Percentiles rank a stretch among this genome's conserved stretches.
Evolutionary conservation across 2,329 filamentous ascomycete species (phyloP).

Genomic region (Curvularia sp.): DNA sequence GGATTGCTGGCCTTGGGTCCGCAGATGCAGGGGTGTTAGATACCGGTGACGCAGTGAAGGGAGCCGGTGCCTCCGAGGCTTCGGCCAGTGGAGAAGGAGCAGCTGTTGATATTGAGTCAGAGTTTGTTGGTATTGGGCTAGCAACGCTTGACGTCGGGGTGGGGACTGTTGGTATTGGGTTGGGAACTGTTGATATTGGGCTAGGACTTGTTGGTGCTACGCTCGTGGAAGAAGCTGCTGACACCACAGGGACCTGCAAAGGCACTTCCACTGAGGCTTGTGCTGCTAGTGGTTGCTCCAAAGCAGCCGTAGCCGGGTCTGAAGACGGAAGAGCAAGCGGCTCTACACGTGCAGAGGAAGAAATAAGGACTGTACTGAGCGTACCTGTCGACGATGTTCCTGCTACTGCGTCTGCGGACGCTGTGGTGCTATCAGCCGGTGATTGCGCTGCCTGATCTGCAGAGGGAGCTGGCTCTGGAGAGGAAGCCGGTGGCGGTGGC

Average conservation of each 20-base stretch:
- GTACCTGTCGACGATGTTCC: slow-evolving; percentile 46
- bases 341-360: slow-evolving; percentile 28
- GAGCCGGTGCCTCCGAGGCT: slow-evolving; percentile 14
- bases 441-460: slow-evolving; percentile 18
- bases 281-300: slow-evolving; percentile 4
- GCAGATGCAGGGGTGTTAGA: slow-evolving; percentile 25
- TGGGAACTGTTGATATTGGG: slow-evolving; percentile 16
- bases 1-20: slow-evolving; percentile 20
- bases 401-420: slow-evolving; percentile 35
- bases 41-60: slow-evolving; percentile 19
- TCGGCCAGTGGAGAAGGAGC: slow-evolving; percentile 23
- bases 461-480: slow-evolving; percentile 25
- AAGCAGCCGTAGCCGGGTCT: slow-evolving; percentile 19
- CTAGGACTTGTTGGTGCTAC: neutral
- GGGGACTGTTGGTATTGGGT: slow-evolving; percentile 34
- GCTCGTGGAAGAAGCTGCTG: slow-evolving; percentile 14
- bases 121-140: slow-evolving; percentile 20
- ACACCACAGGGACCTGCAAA: slow-evolving; percentile 18
- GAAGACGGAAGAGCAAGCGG: slow-evolving; percentile 33
- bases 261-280: slow-evolving; percentile 16
- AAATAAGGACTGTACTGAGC: slow-evolving; percentile 39
- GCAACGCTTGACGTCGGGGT: slow-evolving; percentile 34
- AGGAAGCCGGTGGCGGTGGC: slow-evolving; percentile 7
- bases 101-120: slow-evolving; percentile 42
- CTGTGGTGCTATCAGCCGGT: slow-evolving; percentile 28